A percentile compares a stretch with the other conserved stretches of the same genome.
phyloP scores from a whole-genome alignment of 257 asterid species.

The Misopates orontium region DNA sequence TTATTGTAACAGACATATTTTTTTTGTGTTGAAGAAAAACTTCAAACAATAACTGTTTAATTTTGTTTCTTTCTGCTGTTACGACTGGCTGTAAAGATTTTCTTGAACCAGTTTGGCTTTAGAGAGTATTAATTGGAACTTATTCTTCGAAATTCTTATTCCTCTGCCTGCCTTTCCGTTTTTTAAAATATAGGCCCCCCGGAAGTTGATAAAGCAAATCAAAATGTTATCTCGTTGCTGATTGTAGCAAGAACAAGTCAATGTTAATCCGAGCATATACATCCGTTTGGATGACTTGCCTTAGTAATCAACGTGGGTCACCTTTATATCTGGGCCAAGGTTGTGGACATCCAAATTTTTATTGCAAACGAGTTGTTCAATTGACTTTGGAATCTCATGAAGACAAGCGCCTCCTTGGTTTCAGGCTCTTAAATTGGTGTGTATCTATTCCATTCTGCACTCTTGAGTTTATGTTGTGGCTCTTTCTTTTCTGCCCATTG shows the following conservation, averaged over 20 bases:
- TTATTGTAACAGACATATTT: no score
- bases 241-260: slow-evolving; percentile 81
- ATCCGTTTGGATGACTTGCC: slow-evolving; percentile 90
- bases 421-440: slow-evolving; percentile 91
- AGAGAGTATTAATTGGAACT: slow-evolving; percentile 4
- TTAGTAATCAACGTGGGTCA: slow-evolving; percentile 92
- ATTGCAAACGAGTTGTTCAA: slow-evolving; percentile 93
- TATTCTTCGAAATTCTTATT: slow-evolving; percentile 28
- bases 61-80: background rate
- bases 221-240: slow-evolving; percentile 65
- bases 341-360: slow-evolving; percentile 83
- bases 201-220: slow-evolving; percentile 59
- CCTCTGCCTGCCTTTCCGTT: slow-evolving; percentile 18
- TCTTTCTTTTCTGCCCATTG: slow-evolving; percentile 10
- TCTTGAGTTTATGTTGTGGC: slow-evolving; percentile 17
- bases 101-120: slow-evolving; percentile 9
- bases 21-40: no score
- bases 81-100: background rate
- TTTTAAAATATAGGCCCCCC: slow-evolving; percentile 55
- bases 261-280: slow-evolving; percentile 85
- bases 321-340: slow-evolving; percentile 92
- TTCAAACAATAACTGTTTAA: no score
- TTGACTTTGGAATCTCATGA: slow-evolving; percentile 83
- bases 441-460: slow-evolving; percentile 19
- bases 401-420: slow-evolving; percentile 93